phyloP scores from a whole-genome alignment of 2,329 filamentous ascomycete genomes.

The Aciculosporium take region DNA sequence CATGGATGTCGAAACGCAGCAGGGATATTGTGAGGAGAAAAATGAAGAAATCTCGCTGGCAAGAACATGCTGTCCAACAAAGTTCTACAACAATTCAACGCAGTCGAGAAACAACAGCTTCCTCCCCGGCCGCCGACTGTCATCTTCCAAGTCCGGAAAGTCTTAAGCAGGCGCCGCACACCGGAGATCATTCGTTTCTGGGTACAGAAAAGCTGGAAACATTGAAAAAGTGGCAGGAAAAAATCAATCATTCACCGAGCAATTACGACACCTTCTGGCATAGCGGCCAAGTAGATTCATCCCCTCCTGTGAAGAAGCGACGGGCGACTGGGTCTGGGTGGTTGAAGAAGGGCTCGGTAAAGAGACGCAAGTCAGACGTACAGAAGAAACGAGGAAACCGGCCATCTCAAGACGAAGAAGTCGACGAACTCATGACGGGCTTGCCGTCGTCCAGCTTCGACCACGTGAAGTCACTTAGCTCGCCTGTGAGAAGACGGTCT shows the following conservation, averaged over 20 bases:
- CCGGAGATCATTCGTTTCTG: conserved; percentile 16
- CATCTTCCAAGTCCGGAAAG: conserved; percentile 29
- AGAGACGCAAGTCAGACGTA: conserved; percentile 14
- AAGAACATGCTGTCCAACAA: background rate
- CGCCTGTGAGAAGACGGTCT: conserved; percentile 8
- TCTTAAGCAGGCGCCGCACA: conserved; percentile 20
- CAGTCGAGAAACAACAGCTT: conserved; percentile 5
- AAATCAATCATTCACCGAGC: conserved; percentile 6
- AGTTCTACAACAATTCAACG: conserved; percentile 4
- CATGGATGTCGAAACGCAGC: conserved; percentile 14
- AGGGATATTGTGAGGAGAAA: background rate
- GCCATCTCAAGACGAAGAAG: conserved; percentile 2
- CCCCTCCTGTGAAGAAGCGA: conserved; percentile 12
- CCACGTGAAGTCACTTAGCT: background rate
- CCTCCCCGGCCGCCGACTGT: conserved; percentile 15
- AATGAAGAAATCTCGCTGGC: background rate
- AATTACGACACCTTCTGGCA: conserved; percentile 11
- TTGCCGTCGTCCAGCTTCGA: conserved; percentile 3
- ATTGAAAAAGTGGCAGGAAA: conserved; percentile 20
- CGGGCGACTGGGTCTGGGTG: conserved; percentile 16
- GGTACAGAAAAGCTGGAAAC: conserved; percentile 17
- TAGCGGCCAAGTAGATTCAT: conserved; percentile 5
- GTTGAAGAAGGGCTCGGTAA: conserved; percentile 18
- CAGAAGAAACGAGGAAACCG: background rate
- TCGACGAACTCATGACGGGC: conserved; percentile 9